phyloP scores from a whole-genome alignment of 306 rosid species.

The Arachis stenosperma region DNA sequence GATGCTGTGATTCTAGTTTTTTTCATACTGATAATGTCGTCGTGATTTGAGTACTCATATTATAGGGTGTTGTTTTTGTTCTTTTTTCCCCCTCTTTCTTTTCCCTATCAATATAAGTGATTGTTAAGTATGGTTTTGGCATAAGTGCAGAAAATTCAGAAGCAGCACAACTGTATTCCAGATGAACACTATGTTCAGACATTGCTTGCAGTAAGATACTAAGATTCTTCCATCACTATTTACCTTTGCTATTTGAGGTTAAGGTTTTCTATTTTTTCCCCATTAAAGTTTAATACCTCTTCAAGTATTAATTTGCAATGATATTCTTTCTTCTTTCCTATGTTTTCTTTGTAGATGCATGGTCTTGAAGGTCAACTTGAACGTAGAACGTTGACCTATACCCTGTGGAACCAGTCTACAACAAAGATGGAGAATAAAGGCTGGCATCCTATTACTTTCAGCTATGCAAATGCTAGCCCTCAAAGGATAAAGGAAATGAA shows the following conservation, averaged over 20 bases:
- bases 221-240: constrained; percentile 17
- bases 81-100: neutral
- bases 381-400: constrained; percentile 83
- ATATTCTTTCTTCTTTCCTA: constrained; percentile 31
- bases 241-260: constrained; percentile 17
- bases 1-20: constrained; percentile 16
- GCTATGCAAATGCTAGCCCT: constrained; percentile 68
- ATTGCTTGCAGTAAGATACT: constrained; percentile 73
- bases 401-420: constrained; percentile 77
- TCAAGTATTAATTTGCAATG: constrained; percentile 20
- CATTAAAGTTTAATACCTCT: constrained; percentile 14
- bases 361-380: constrained; percentile 84
- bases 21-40: constrained; percentile 20
- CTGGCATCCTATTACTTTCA: constrained; percentile 95
- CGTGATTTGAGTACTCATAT: neutral
- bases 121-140: constrained; percentile 40
- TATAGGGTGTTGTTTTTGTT: no score
- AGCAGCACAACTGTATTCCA: constrained; percentile 99
- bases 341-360: constrained; percentile 53
- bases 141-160: constrained; percentile 89
- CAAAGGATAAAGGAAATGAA: constrained; percentile 73
- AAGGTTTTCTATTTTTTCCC: neutral
- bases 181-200: constrained; percentile 94
- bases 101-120: constrained; percentile 1
- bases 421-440: constrained; percentile 81